phyloP scores from a whole-genome alignment of 805 yeast genomes.

The Torulaspora quercuum region DNA sequence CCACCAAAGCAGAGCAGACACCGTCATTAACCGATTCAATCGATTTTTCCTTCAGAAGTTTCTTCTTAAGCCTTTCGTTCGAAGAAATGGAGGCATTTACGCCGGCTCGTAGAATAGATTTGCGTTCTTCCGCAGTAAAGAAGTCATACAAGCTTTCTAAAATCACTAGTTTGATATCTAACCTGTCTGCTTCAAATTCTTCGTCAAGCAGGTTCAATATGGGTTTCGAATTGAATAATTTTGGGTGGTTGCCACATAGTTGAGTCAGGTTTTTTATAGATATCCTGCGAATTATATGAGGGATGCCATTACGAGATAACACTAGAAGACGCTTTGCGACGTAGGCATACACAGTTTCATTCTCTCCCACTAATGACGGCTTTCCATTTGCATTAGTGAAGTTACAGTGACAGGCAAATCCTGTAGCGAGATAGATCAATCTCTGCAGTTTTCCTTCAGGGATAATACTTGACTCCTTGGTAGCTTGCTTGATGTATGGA shows the following conservation, averaged over 20 bases:
- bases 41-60: slow-evolving; percentile 39
- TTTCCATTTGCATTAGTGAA: slow-evolving; percentile 45
- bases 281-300: slow-evolving; percentile 42
- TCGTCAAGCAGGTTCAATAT: slow-evolving; percentile 51
- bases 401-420: slow-evolving; percentile 67
- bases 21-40: slow-evolving; percentile 57
- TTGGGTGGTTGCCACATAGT: slow-evolving; percentile 62
- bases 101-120: slow-evolving; percentile 42
- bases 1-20: slow-evolving; percentile 68
- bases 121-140: slow-evolving; percentile 53
- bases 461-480: slow-evolving; percentile 22
- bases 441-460: slow-evolving; percentile 49
- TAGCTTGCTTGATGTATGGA: slow-evolving; percentile 42
- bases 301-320: slow-evolving; percentile 44
- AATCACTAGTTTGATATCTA: slow-evolving; percentile 48
- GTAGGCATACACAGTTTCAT: slow-evolving; percentile 56
- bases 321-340: slow-evolving; percentile 56
- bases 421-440: slow-evolving; percentile 61
- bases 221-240: slow-evolving; percentile 56
- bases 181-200: slow-evolving; percentile 42
- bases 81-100: slow-evolving; percentile 39
- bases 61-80: slow-evolving; percentile 33
- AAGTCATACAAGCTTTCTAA: slow-evolving; percentile 57
- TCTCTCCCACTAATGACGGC: slow-evolving; percentile 30
- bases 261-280: slow-evolving; percentile 57